Evolutionary conservation across 495 filamentous ascomycete genomes (phyloP), one percentile per base, ranked within the genome.

Genomic region (Penicillium crystallinum): DNA sequence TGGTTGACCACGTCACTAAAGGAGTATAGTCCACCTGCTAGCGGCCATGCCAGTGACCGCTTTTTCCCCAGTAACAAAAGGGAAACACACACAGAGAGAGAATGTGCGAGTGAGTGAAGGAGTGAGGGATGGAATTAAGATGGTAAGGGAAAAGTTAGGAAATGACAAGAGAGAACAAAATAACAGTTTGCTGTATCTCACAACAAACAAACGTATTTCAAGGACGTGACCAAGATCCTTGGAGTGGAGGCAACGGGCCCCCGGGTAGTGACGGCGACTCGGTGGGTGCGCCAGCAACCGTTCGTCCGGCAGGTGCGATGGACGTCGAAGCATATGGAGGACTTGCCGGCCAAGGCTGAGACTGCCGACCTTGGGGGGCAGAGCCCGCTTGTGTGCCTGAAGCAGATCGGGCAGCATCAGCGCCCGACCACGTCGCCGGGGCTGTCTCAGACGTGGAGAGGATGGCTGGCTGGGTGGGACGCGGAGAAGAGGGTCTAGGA

Each of bases 401-500:
- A 27, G 49, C 30, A 12, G 30, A 33, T 46, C 57, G 44, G 49
- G 39, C 27, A 21, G 31, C 34, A 23, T 54, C 54, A 10, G 44
- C 45, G 41, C 53, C 53, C 29, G 43, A 49, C 51, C 54, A 54
- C 10, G 45, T 29, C 3, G 53, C 8, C n/a, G 57, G 9, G 36
- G 50, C 31, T 19, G 43, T 34, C n/a, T 59, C 57, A 1, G 49
- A 21, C 11, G 46, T 22, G 18, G 58, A 27, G n/a, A 35, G 25
- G 11, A 52, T 41, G 14, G 30, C 27, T 35, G 49, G 36, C 25
- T 48, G 58, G 27, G 38, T 5, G 21, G 54, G 23, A 6, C 44
- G 63, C 17, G 77, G 77, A 6, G 77, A 77, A 1, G 70, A 41
- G 0, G 77, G 77, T 22, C 77, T 62, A 12, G 70, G 49, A 22